Conservation (phyloP, 768 basidiomycete species). For the Boletus reticulatus region DNA sequence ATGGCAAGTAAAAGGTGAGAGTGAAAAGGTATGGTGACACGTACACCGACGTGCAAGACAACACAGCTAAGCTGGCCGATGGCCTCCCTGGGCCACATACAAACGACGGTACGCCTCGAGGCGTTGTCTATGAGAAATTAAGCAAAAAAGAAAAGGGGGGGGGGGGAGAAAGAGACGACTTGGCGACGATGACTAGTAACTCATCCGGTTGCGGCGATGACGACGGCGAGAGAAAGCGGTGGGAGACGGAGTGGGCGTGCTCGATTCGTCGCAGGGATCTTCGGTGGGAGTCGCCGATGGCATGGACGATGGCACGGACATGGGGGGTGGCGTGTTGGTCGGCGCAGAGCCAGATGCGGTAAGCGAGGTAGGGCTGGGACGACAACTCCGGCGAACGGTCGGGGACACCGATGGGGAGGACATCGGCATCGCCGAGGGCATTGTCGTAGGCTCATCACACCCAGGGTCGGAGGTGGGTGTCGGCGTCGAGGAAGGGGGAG, state of each 20-base stretch:
- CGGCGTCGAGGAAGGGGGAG: neutral
- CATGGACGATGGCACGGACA: too few relatives aligned
- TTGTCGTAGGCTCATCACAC: neutral
- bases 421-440: neutral
- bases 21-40: too few relatives aligned
- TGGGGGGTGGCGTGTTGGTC: neutral
- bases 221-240: neutral
- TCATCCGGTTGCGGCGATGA: conserved; percentile 1
- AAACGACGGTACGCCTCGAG: neutral
- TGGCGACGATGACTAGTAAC: neutral
- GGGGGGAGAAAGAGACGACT: too few relatives aligned
- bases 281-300: neutral
- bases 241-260: neutral
- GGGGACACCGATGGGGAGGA: neutral
- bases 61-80: too few relatives aligned
- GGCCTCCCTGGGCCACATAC: neutral
- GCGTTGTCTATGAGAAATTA: neutral
- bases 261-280: neutral
- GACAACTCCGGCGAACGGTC: neutral
- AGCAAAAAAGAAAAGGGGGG: too few relatives aligned
- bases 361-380: neutral
- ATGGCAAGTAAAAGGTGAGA: too few relatives aligned
- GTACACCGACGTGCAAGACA: too few relatives aligned
- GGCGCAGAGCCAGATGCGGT: neutral
- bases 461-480: neutral